Evolutionary conservation across 2,329 filamentous ascomycete genomes (phyloP), one percentile per base, ranked within the genome.

Genomic region (Aspergillus texensis): DNA sequence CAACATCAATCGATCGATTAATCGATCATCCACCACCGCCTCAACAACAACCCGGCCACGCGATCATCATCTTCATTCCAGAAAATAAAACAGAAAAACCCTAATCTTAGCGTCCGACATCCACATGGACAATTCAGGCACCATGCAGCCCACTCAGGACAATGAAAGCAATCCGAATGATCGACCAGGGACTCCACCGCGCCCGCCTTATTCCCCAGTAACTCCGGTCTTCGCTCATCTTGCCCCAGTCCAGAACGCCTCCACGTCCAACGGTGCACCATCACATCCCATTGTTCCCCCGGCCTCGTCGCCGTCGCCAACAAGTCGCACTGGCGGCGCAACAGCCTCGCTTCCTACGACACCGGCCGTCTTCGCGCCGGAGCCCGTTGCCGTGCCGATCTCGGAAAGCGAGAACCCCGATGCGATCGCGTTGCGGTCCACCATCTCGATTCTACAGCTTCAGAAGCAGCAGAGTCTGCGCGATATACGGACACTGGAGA

Each of bases 401-500:
- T 81, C 79, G 34, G 79, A 82, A 62, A 80, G 79, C 59, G 78
- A 81, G 61, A 96, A 96, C 73, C 89, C 92, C 9, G 94, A 98
- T 81, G 93, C 91, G 28, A 90, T 97, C 64, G 94, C 94, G 6
- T 84, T 97, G 64, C 89, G 90, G 68, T 92, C 91, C 30, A 92
- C 94, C 53, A 93, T 97, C 64, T 90, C 92, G 10, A 89, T 97
- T 58, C 83, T 98, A 54, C 93, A 96, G 79, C 84, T 96, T 68
- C 94, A 98, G 81, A 89, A 89, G 67, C 88, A 89, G 72, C 91
- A 91, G 75, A 92, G 92, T 46, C 82, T 88, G 57, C 85, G 86
- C 54, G 94, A 97, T 78, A 89, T 97, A 58, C 85, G 86, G 69
- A 81, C 85, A 0, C 83, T 97, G 39, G 86, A 89, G 68, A 82